Evolutionary conservation across 2,329 filamentous ascomycete genomes (phyloP).

Genomic region (Beauveria caledonica): DNA sequence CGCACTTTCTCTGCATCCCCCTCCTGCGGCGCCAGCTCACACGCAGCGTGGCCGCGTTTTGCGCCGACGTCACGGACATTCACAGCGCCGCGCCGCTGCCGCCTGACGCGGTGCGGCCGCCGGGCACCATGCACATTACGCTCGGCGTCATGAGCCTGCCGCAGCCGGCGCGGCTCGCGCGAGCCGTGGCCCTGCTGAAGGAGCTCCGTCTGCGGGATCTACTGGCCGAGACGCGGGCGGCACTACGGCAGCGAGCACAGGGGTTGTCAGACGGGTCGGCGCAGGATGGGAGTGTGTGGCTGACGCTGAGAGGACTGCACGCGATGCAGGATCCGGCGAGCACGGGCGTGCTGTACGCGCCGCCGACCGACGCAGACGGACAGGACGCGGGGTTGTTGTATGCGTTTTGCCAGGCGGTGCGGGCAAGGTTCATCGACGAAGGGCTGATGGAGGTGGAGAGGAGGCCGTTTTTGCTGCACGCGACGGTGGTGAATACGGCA

Average conservation of each 20-base stretch:
- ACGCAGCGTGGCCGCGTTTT: slow-evolving; percentile 53
- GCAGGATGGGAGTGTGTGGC: slow-evolving; percentile 21
- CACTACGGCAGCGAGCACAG: slow-evolving; percentile 7
- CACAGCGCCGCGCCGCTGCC: slow-evolving; percentile 44
- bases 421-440: slow-evolving; percentile 43
- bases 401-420: slow-evolving; percentile 49
- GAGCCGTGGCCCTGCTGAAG: slow-evolving; percentile 32
- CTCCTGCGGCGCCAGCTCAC: slow-evolving; percentile 60
- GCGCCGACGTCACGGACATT: slow-evolving; percentile 43
- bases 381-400: slow-evolving; percentile 33
- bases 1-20: slow-evolving; percentile 71
- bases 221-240: slow-evolving; percentile 22
- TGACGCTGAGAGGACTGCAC: slow-evolving; percentile 47
- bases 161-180: slow-evolving; percentile 35
- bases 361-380: slow-evolving; percentile 44
- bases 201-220: slow-evolving; percentile 32
- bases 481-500: slow-evolving; percentile 78
- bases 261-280: background rate
- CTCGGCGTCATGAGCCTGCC: slow-evolving; percentile 76
- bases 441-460: slow-evolving; percentile 49
- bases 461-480: slow-evolving; percentile 66
- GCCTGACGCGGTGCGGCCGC: slow-evolving; percentile 59
- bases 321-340: slow-evolving; percentile 52
- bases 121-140: slow-evolving; percentile 78
- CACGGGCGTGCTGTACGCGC: slow-evolving; percentile 57